Evolutionary conservation across 306 rosid species (phyloP).

Genomic region (Lathyrus tuberosus): DNA sequence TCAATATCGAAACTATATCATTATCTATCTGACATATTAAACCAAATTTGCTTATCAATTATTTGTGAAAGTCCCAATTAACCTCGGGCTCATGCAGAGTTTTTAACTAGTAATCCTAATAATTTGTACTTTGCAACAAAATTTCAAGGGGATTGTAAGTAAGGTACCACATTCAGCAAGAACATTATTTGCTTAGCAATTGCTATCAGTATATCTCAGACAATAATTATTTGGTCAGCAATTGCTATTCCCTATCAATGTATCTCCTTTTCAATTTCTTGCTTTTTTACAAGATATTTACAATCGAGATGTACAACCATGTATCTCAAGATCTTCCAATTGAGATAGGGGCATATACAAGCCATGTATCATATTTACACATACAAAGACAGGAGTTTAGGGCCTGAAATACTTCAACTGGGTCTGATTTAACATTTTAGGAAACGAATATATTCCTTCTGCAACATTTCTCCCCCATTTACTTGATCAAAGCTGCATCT

Average conservation of each 20-base stretch:
- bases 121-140: neutral
- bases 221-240: neutral
- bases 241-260: neutral
- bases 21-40: too few relatives aligned
- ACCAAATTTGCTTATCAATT: too few relatives aligned
- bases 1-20: too few relatives aligned
- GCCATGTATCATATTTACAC: slow-evolving; percentile 51
- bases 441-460: slow-evolving; percentile 69
- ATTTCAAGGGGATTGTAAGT: neutral
- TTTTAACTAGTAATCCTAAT: too few relatives aligned
- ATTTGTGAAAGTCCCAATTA: too few relatives aligned
- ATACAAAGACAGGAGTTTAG: slow-evolving; percentile 25
- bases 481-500: slow-evolving; percentile 70
- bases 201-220: neutral
- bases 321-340: slow-evolving; percentile 33
- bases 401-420: slow-evolving; percentile 36
- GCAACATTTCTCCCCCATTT: slow-evolving; percentile 78
- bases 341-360: neutral
- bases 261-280: slow-evolving; percentile 23
- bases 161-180: neutral
- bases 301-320: slow-evolving; percentile 31
- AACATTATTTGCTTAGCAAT: slow-evolving; percentile 22
- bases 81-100: too few relatives aligned
- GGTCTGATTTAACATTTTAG: slow-evolving; percentile 51
- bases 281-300: slow-evolving; percentile 18